Conservation (phyloP, 2,329 filamentous ascomycete species). For the Fusarium musae region DNA sequence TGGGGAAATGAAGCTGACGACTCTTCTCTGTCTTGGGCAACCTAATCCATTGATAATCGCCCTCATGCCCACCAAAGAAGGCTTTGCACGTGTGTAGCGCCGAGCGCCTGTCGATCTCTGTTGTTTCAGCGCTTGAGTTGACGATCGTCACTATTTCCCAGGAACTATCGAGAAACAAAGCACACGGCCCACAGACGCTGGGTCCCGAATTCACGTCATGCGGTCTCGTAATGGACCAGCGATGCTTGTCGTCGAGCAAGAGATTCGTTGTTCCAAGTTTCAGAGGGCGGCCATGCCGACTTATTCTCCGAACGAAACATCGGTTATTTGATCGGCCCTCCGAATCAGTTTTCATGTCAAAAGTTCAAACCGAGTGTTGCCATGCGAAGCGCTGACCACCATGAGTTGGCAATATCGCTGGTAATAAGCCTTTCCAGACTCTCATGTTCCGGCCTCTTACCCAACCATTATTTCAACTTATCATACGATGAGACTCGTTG, state of each 20-base stretch:
- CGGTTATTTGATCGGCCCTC: constrained; percentile 8
- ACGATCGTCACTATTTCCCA: constrained; percentile 34
- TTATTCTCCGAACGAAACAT: constrained; percentile 35
- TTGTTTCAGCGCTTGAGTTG: constrained; percentile 28
- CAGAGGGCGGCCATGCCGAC: constrained; percentile 9
- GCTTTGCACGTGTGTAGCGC: constrained; percentile 21
- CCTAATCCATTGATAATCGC: constrained; percentile 32
- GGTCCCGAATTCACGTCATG: constrained; percentile 28
- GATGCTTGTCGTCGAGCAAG: constrained; percentile 10
- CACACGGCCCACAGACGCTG: constrained; percentile 14
- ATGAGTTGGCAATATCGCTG: background rate
- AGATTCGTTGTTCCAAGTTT: constrained; percentile 9
- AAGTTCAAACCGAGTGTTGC: constrained; percentile 2
- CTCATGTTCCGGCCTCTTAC: background rate
- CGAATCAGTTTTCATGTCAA: background rate
- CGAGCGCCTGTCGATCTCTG: constrained; percentile 21
- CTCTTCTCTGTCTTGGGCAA: constrained; percentile 4
- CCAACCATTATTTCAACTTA: background rate
- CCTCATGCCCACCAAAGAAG: constrained; percentile 18
- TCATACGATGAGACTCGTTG: background rate
- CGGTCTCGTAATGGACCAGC: constrained; percentile 2
- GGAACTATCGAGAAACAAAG: constrained; percentile 20
- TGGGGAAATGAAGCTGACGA: constrained; percentile 41
- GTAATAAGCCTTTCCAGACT: background rate
- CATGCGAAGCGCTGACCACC: constrained; percentile 8